Base-by-base conservation (phyloP, 139 green algal species). In the Yamagishiella unicocca region DNA sequence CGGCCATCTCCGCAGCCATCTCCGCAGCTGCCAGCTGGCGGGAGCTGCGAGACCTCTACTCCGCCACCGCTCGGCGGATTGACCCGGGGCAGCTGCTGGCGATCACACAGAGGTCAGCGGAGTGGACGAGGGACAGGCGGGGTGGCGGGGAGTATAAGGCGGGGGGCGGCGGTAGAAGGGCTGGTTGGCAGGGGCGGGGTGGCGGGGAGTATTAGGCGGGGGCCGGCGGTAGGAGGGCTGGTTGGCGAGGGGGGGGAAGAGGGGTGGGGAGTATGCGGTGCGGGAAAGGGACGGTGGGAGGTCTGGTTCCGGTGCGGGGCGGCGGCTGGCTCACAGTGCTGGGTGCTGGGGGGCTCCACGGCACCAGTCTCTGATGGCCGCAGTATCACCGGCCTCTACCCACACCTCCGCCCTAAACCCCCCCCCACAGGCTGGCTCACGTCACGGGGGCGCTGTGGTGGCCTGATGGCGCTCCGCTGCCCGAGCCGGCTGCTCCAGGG, bases 381-480 rank as follows among this genome's bases (percentile, higher is more conserved):
- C n/a, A n/a, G n/a, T n/a, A n/a, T n/a, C n/a, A n/a, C n/a, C n/a
- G n/a, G n/a, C 64, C 64, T 42, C 29, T n/a, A 29, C n/a, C 37
- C 67, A 4, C 35, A 29, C 35, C 10, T 45, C 35, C 27, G 21
- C 73, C 24, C 45, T 66, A n/a, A n/a, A n/a, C 74, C 74, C 4
- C n/a, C 29, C 74, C 46, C 17, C 9, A 25, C 25, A 84, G 78
- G 58, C 42, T 84, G 58, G 78, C 78, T 33, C 58, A 74, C 38
- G 37, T 74, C 25, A 74, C 78, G 10, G 78, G 78, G 0, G 78
- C 58, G 37, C 33, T 84, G 38, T 27, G 42, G 25, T 84, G 78
- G 78, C 58, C 58, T 9, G 58, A 73, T 8, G 78, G 78, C 58
- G 55, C 37, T 6, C 58, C 78, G 78, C 58, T 84, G 38, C 78